Conservation (phyloP, 202 grass and related monocot species). For the Bolboschoenoplectus hybrid region DNA sequence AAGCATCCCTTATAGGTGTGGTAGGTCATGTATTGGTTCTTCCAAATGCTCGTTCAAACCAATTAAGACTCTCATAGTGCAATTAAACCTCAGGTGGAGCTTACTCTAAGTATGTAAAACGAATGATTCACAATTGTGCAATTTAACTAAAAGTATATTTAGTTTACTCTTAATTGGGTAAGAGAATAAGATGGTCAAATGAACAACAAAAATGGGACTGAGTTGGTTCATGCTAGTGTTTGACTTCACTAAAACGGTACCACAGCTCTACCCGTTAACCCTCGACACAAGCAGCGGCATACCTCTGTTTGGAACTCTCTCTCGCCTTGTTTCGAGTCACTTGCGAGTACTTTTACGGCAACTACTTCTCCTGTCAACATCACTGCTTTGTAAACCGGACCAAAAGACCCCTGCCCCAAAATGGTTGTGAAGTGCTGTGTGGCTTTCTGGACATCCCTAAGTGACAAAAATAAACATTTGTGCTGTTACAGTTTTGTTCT, state of each 20-base stretch:
- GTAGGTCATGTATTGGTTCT: background rate
- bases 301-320: slow-evolving; percentile 98
- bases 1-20: background rate
- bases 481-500: background rate
- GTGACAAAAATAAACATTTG: background rate
- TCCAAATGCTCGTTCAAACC: slow-evolving; percentile 7
- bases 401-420: slow-evolving; percentile 94
- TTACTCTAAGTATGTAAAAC: slow-evolving; percentile 9
- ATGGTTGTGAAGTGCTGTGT: slow-evolving; percentile 93
- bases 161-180: background rate
- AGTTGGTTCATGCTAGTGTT: slow-evolving; percentile 8
- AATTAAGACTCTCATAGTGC: slow-evolving; percentile 3
- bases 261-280: background rate
- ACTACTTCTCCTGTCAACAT: slow-evolving; percentile 86
- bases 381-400: slow-evolving; percentile 94
- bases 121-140: background rate
- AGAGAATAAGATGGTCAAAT: background rate
- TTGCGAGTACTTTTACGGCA: slow-evolving; percentile 87
- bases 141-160: slow-evolving; percentile 3
- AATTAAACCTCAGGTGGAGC: background rate
- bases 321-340: slow-evolving; percentile 91
- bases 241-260: background rate
- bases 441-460: slow-evolving; percentile 92
- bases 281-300: background rate
- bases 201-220: background rate